These are phyloP conservation scores for Mycena crocata DNA, from an alignment of 768 basidiomycete species.

Conservation along the genomic window DNA sequence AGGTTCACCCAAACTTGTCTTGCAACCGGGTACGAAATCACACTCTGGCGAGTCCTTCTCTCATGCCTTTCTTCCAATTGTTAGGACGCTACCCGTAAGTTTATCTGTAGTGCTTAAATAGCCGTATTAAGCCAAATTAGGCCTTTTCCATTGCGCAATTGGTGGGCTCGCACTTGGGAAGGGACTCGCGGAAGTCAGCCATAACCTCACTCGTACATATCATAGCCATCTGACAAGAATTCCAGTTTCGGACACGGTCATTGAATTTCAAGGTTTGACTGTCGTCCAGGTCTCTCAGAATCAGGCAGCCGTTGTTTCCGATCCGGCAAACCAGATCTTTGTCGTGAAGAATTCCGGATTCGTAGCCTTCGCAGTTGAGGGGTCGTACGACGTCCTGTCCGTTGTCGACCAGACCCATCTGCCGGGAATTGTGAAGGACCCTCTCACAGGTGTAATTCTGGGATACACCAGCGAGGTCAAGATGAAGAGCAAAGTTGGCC, in stretches of 20 bases:
- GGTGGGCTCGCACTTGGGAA: slow-evolving; percentile 84
- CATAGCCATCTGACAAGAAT: slow-evolving; percentile 3
- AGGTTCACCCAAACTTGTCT: slow-evolving; percentile 82
- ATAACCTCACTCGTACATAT: not conserved
- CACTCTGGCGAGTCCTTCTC: too few relatives aligned
- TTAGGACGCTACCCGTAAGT: not conserved
- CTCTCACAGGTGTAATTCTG: slow-evolving; percentile 69
- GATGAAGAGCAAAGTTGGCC: slow-evolving; percentile 72
- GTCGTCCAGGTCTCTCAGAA: slow-evolving; percentile 92
- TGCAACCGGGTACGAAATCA: slow-evolving; percentile 78
- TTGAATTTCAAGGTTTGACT: slow-evolving; percentile 83
- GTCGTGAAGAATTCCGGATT: slow-evolving; percentile 85
- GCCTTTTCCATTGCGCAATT: slow-evolving; percentile 76
- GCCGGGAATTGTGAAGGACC: slow-evolving; percentile 67
- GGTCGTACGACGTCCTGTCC: slow-evolving; percentile 82
- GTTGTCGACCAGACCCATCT: slow-evolving; percentile 90
- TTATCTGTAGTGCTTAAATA: not conserved
- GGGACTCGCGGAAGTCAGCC: slow-evolving; percentile 76
- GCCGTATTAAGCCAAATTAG: not conserved
- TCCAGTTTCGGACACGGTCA: slow-evolving; percentile 83
- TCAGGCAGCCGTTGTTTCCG: slow-evolving; percentile 82
- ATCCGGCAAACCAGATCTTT: slow-evolving; percentile 79
- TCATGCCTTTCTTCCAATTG: too few relatives aligned
- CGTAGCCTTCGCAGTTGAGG: slow-evolving; percentile 81
- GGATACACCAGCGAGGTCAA: slow-evolving; percentile 81